Evolutionary conservation across 768 basidiomycete species (phyloP), one percentile per base, ranked within the genome.

Genomic region (Russula foetens): DNA sequence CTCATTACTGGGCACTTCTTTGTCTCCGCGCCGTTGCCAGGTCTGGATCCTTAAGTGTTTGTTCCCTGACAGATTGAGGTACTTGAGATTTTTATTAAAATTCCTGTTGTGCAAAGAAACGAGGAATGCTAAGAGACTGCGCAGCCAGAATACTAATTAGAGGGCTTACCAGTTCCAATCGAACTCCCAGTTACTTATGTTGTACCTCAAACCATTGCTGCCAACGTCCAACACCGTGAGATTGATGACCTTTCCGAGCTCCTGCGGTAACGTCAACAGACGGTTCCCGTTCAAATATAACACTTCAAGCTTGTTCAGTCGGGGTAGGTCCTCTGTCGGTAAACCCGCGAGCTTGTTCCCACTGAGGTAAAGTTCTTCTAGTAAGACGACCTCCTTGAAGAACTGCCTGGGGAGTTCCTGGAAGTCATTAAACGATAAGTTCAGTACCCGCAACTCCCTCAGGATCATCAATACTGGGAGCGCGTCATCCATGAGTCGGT

Each of bases 151-250:
- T 52, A 9, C 28, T 23, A 2, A 35, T 15, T 54, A 17, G 39
- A 41, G 48, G 38, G 75, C 83, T 51, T 65, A 96, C 96, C 97
- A 98, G 71, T 99, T 98, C 95, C 95, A 98, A 74, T 99, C 97
- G 72, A 94, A 98, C 71, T 96, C 92, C 88, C 88, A 94, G 69
- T 99, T 99, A 66, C 92, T 90, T 67, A 97, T 93, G 70, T 98
- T 99, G 74, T 98, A 98, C 80, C 90, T 92, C 73, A 99, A 77
- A 55, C 84, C 73, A 71, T 99, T 99, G 71, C 88, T 94, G 7
- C 97, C 95, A 5, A 90, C 95, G 69, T 99, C 97, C 66, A 99
- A 77, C 33, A 89, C 83, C 55, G 79, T 81, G 68, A 99, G 75
- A 49, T 80, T 85, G 69, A 81, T 80, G 60, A 97, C 81, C 70